These are phyloP conservation scores for Primulina eburnea DNA, from an alignment of 257 asterid species.

Conservation along the genomic window DNA sequence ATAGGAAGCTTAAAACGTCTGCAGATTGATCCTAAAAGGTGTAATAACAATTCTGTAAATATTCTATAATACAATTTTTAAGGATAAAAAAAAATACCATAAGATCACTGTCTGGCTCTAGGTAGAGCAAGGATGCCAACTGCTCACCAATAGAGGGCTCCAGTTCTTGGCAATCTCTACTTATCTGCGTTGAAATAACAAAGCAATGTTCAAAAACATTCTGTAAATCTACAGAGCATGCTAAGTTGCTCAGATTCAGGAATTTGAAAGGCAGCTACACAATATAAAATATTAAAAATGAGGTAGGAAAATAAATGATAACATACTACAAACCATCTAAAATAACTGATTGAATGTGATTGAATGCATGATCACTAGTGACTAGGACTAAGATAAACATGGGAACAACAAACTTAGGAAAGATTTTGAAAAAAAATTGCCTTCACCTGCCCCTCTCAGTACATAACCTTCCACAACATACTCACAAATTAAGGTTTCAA, in stretches of 20 bases:
- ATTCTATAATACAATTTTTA: neutral
- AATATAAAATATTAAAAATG: neutral
- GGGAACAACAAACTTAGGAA: neutral
- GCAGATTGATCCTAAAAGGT: neutral
- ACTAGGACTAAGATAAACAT: neutral
- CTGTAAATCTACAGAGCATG: neutral
- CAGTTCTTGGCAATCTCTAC: slow-evolving; percentile 92
- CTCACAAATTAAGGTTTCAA: neutral
- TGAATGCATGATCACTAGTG: neutral
- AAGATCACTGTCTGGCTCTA: slow-evolving; percentile 91
- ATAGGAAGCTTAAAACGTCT: neutral
- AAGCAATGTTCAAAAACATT: slow-evolving; percentile 2
- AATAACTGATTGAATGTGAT: neutral
- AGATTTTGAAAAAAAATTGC: neutral
- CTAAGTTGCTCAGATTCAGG: neutral
- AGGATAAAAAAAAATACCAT: slow-evolving; percentile 50
- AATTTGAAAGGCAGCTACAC: neutral
- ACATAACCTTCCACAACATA: neutral
- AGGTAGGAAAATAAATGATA: neutral
- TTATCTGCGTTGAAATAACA: slow-evolving; percentile 62
- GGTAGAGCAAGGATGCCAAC: slow-evolving; percentile 79
- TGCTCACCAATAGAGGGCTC: slow-evolving; percentile 89
- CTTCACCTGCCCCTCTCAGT: neutral
- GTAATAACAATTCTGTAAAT: slow-evolving; percentile 6
- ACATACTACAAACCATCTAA: neutral